Conservation (phyloP, 1,139 yeast species). For the Sugiyamaella castrensis region DNA sequence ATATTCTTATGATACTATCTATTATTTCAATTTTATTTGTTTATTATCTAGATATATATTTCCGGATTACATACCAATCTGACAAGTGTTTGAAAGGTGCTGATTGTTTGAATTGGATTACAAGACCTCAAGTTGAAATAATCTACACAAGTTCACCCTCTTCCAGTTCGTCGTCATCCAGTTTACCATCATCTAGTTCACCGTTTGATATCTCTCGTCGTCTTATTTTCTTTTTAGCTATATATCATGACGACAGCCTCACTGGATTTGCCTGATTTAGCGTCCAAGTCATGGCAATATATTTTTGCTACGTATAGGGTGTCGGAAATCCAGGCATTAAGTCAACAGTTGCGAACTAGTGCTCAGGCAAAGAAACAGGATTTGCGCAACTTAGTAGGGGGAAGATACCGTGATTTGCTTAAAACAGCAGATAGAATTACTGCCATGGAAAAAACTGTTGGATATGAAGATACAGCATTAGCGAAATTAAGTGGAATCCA, state of each 20-base stretch:
- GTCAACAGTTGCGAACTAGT: constrained; percentile 22
- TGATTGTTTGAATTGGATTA: no score
- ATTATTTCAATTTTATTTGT: no score
- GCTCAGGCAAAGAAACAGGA: constrained; percentile 41
- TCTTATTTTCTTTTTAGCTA: no score
- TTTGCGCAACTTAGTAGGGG: constrained; percentile 58
- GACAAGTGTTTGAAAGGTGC: no score
- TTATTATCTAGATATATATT: no score
- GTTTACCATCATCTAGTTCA: no score
- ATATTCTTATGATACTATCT: no score
- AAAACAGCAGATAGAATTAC: constrained; percentile 67
- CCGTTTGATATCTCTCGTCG: no score
- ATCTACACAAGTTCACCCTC: no score
- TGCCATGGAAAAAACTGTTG: constrained; percentile 47
- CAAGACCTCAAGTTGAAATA: no score
- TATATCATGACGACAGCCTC: background rate
- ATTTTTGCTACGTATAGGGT: constrained; percentile 28
- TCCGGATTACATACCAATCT: no score
- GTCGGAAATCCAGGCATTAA: constrained; percentile 28
- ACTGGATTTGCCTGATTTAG: background rate
- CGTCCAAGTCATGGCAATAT: constrained; percentile 28
- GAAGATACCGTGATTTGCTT: constrained; percentile 63
- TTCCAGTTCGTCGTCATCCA: no score
- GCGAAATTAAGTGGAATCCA: constrained; percentile 23
- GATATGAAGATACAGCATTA: constrained; percentile 26